Evolutionary conservation across 2,329 filamentous ascomycete genomes (phyloP), one percentile per base, ranked within the genome.

Genomic region (Thielaviopsis punctulata): DNA sequence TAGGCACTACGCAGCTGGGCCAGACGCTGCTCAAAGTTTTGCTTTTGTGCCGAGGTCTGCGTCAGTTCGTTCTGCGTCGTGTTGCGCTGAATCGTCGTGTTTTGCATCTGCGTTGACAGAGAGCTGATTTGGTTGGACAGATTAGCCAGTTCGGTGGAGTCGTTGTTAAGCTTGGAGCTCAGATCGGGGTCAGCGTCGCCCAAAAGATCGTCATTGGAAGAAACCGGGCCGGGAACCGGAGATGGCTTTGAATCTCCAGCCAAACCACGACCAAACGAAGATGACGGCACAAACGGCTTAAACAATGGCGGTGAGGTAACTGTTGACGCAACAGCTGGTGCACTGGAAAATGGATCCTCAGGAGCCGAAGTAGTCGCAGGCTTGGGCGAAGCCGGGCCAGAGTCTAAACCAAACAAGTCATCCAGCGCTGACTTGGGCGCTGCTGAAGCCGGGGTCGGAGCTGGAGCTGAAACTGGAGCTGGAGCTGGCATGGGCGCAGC

Each of bases 121-220:
- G 85, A 90, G 27, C 87, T 82, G 57, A 98, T 87, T 65, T 96
- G 92, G 64, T 94, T 96, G 1, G 90, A 95, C 59, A 98, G 73
- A 63, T 98, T 96, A 49, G 89, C 92, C 54, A 98, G 74, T 64
- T 98, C 92, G 0, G 85, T 83, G 2, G 89, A 92, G 62, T 98
- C 92, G 57, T 81, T 83, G 0, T 84, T 92, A 23, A 96, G 71
- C 64, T 85, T 93, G 65, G 84, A 92, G 67, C 82, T 90, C 52
- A 89, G 80, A 61, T 94, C 88, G 1, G 84, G 84, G 58, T 96
- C 90, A 58, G 82, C 83, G 59, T 95, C 89, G 15, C 86, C 86
- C n/a, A 98, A 73, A 7, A 96, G 73, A 64, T 96, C 92, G 60
- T 95, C 88, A 49, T 82, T 73, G 9, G 21, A 23, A 25, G 51